These are phyloP conservation scores for Hylodesmum podocarpum DNA, from an alignment of 306 rosid species.

Conservation along the genomic window DNA sequence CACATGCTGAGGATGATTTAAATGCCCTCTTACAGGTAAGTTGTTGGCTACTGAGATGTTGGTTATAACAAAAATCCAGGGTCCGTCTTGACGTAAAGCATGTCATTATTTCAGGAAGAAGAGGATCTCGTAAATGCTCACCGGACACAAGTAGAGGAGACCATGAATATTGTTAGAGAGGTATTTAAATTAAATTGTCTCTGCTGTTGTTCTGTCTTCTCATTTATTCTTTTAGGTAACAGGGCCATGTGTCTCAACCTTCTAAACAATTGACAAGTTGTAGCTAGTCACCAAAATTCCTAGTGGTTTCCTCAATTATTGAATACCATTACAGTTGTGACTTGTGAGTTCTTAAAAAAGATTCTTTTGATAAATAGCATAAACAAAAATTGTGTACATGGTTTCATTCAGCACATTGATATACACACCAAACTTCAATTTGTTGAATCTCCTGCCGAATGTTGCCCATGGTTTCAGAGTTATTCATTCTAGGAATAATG, in stretches of 20 bases:
- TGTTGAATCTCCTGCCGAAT: neutral
- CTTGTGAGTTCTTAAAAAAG: neutral
- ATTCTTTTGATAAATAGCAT: conserved; percentile 1
- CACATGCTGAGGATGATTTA: conserved; percentile 75
- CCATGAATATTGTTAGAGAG: conserved; percentile 96
- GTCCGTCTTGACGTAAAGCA: conserved; percentile 4
- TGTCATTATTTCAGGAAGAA: conserved; percentile 73
- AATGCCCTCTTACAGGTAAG: conserved; percentile 86
- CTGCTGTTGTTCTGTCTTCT: neutral
- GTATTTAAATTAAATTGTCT: conserved; percentile 46
- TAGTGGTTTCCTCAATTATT: neutral
- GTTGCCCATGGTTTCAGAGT: neutral
- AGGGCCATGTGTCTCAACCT: neutral
- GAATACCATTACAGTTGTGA: neutral
- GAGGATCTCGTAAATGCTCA: conserved; percentile 98
- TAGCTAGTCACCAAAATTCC: neutral
- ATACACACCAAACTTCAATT: neutral
- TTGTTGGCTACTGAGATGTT: conserved; percentile 13
- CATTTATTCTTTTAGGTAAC: neutral
- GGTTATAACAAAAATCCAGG: neutral
- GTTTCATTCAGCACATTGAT: neutral
- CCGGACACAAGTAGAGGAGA: conserved; percentile 96
- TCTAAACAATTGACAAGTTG: conserved; percentile 5
- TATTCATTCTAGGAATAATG: conserved; percentile 4
- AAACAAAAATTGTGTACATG: neutral